Conservation (phyloP, 495 filamentous ascomycete species). For the Podospora australis region DNA sequence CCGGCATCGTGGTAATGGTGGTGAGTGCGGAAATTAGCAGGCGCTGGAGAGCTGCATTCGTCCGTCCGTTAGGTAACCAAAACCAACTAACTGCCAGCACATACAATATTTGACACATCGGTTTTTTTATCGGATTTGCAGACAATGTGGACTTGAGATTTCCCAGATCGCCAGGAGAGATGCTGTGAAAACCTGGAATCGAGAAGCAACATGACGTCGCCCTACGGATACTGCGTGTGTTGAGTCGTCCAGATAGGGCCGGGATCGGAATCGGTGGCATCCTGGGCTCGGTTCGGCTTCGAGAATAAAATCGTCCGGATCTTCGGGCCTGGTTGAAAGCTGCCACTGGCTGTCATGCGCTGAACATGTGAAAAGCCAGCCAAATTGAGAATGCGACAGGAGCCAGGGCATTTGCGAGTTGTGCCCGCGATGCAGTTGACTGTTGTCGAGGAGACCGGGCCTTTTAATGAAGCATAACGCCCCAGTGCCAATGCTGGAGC, state of each 20-base stretch:
- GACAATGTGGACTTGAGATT: too few species aligned
- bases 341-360: too few species aligned
- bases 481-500: neutral
- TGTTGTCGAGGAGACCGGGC: constrained; percentile 2
- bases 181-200: neutral
- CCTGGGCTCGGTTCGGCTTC: too few species aligned
- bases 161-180: neutral
- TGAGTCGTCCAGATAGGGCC: too few species aligned
- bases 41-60: neutral
- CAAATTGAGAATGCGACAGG: too few species aligned
- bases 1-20: neutral
- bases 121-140: neutral
- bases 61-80: neutral
- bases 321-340: neutral
- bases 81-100: neutral
- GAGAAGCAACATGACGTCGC: neutral
- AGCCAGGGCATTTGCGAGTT: too few species aligned
- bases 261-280: too few species aligned
- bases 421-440: neutral
- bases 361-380: neutral
- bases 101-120: neutral
- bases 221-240: too few species aligned
- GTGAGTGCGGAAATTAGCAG: constrained; percentile 5
- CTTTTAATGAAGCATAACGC: constrained; percentile 3
- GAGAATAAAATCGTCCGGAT: too few species aligned